Evolutionary conservation across 2,329 filamentous ascomycete species (phyloP).

Genomic region (Xylaria sp.): DNA sequence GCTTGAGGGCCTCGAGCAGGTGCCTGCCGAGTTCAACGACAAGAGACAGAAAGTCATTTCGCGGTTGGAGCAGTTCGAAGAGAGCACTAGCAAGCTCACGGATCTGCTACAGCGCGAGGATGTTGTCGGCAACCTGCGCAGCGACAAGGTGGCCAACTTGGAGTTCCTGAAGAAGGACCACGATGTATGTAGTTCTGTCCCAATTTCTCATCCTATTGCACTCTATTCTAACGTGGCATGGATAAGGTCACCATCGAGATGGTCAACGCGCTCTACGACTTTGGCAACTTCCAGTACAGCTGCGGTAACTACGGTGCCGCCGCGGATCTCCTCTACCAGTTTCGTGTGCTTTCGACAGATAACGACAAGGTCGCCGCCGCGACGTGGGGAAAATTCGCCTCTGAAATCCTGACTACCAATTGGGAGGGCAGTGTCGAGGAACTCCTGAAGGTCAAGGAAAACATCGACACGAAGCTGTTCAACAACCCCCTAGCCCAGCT

Average conservation of each 20-base stretch:
- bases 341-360: slow-evolving; percentile 96
- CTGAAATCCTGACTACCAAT: slow-evolving; percentile 90
- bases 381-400: slow-evolving; percentile 97
- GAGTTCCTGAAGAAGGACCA: slow-evolving; percentile 97
- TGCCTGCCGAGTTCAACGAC: slow-evolving; percentile 82
- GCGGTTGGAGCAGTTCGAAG: slow-evolving; percentile 79
- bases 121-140: slow-evolving; percentile 86
- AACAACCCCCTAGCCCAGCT: slow-evolving; percentile 95
- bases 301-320: slow-evolving; percentile 92
- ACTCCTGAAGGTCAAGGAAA: slow-evolving; percentile 85
- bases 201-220: neutral
- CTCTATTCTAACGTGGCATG: slow-evolving; percentile 15
- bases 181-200: slow-evolving; percentile 60
- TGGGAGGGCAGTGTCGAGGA: slow-evolving; percentile 95
- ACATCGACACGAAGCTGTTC: slow-evolving; percentile 92
- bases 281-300: slow-evolving; percentile 96
- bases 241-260: slow-evolving; percentile 92
- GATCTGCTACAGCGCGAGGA: slow-evolving; percentile 85
- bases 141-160: slow-evolving; percentile 98
- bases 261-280: slow-evolving; percentile 94
- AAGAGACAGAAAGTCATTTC: slow-evolving; percentile 88
- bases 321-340: slow-evolving; percentile 92
- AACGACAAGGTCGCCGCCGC: slow-evolving; percentile 96
- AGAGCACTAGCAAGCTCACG: slow-evolving; percentile 86
- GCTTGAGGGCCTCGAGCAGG: slow-evolving; percentile 75